phyloP scores from a whole-genome alignment of 306 rosid species.

The Comarum palustre region DNA sequence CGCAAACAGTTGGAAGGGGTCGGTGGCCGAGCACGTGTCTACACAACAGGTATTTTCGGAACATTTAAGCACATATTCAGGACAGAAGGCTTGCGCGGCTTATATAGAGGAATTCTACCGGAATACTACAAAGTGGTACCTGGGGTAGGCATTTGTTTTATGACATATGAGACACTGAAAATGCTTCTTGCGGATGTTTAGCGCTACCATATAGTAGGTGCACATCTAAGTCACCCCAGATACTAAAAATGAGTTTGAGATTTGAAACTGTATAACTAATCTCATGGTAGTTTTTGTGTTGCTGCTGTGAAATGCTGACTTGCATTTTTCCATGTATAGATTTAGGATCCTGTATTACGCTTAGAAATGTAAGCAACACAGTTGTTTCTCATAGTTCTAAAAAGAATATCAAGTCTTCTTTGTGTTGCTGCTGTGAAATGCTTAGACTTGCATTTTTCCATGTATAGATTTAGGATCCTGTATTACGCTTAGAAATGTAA shows the following conservation, averaged over 20 bases:
- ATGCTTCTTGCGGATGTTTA: constrained; percentile 55
- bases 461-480: constrained; percentile 43
- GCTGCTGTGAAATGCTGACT: constrained; percentile 29
- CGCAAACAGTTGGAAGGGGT: constrained; percentile 97
- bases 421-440: constrained; percentile 25
- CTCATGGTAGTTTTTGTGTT: constrained; percentile 44
- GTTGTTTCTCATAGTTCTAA: neutral
- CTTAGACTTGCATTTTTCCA: constrained; percentile 43
- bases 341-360: constrained; percentile 1
- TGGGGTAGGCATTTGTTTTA: constrained; percentile 94
- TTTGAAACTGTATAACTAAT: constrained; percentile 23
- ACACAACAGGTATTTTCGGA: constrained; percentile 70
- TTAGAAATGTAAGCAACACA: constrained; percentile 15
- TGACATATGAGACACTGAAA: constrained; percentile 93
- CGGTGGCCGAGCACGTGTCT: constrained; percentile 88
- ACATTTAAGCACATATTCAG: constrained; percentile 62
- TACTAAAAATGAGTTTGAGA: constrained; percentile 15
- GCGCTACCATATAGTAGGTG: constrained; percentile 30
- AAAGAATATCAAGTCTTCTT: neutral
- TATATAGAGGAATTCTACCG: constrained; percentile 93
- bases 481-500: constrained; percentile 5
- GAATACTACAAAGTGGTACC: constrained; percentile 98
- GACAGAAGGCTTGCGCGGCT: constrained; percentile 80
- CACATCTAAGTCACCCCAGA: constrained; percentile 10
- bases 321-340: constrained; percentile 57